Evolutionary conservation across 2,329 filamentous ascomycete genomes (phyloP).

Genomic region (Grosmannia penicillata): DNA sequence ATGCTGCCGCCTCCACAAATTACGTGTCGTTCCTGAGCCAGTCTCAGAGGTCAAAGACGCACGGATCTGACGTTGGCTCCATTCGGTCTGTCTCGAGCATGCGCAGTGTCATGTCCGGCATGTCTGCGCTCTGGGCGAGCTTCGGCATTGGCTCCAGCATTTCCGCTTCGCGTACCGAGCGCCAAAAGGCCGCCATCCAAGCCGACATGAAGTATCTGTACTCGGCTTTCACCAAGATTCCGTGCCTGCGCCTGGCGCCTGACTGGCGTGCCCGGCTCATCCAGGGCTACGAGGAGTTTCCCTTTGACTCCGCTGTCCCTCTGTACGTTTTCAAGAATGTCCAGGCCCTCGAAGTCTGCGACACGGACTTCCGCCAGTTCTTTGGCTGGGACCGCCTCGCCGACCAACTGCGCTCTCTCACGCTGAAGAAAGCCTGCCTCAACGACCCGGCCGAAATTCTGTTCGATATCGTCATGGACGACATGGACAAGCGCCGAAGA

Average conservation of each 20-base stretch:
- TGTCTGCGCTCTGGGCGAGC: slow-evolving; percentile 85
- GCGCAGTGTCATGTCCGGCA: slow-evolving; percentile 91
- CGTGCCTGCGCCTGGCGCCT: slow-evolving; percentile 76
- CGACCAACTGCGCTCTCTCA: slow-evolving; percentile 81
- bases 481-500: slow-evolving; percentile 82
- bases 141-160: slow-evolving; percentile 72
- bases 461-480: slow-evolving; percentile 86
- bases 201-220: slow-evolving; percentile 91
- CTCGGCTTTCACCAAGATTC: slow-evolving; percentile 96
- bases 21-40: slow-evolving; percentile 92
- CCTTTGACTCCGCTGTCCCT: slow-evolving; percentile 92
- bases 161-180: slow-evolving; percentile 69
- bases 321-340: slow-evolving; percentile 97
- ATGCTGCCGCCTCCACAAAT: slow-evolving; percentile 70
- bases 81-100: slow-evolving; percentile 95
- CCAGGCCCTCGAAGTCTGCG: slow-evolving; percentile 82
- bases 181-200: slow-evolving; percentile 72
- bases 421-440: slow-evolving; percentile 71
- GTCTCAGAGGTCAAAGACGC: slow-evolving; percentile 64
- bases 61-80: slow-evolving; percentile 71
- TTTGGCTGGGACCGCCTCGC: slow-evolving; percentile 92
- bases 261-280: slow-evolving; percentile 87
- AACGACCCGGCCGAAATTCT: slow-evolving; percentile 85
- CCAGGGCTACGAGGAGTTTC: slow-evolving; percentile 89
- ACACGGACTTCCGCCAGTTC: slow-evolving; percentile 92